Conservation (phyloP, 2,329 filamentous ascomycete genomes). For the Scleromitrula shiraiana region DNA sequence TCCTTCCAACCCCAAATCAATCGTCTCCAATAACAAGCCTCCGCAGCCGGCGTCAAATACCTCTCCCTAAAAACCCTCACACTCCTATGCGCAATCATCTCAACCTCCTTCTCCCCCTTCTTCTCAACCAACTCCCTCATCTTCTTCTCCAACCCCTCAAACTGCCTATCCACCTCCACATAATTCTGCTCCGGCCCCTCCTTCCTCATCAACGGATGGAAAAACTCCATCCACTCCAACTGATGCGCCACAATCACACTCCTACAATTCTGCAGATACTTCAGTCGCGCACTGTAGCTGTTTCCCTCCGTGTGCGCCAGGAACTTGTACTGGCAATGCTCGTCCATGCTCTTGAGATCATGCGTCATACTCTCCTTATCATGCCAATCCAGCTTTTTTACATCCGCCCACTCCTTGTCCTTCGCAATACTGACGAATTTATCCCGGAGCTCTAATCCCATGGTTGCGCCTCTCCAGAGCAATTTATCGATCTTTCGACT, state of each 20-base stretch:
- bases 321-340: constrained; percentile 5
- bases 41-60: constrained; percentile 41
- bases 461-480: constrained; percentile 42
- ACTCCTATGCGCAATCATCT: constrained; percentile 16
- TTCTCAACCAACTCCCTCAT: constrained; percentile 27
- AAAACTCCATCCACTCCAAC: constrained; percentile 9
- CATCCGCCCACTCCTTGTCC: constrained; percentile 38
- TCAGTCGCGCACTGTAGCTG: not conserved
- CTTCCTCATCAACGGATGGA: constrained; percentile 7
- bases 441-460: constrained; percentile 20
- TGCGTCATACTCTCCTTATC: constrained; percentile 4
- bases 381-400: constrained; percentile 26
- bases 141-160: constrained; percentile 38
- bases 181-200: constrained; percentile 38
- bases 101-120: constrained; percentile 35
- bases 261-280: constrained; percentile 4
- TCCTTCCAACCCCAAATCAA: constrained; percentile 39
- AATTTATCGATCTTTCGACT: constrained; percentile 33
- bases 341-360: constrained; percentile 7
- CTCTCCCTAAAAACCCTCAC: constrained; percentile 30
- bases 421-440: constrained; percentile 14
- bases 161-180: not conserved
- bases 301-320: constrained; percentile 6
- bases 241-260: constrained; percentile 3
- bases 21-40: constrained; percentile 44